A percentile compares a stretch with the other conserved stretches of the same genome.
Evolutionary conservation across 345 rosid species (phyloP).

Genomic region (Eucalyptus polyanthemos): DNA sequence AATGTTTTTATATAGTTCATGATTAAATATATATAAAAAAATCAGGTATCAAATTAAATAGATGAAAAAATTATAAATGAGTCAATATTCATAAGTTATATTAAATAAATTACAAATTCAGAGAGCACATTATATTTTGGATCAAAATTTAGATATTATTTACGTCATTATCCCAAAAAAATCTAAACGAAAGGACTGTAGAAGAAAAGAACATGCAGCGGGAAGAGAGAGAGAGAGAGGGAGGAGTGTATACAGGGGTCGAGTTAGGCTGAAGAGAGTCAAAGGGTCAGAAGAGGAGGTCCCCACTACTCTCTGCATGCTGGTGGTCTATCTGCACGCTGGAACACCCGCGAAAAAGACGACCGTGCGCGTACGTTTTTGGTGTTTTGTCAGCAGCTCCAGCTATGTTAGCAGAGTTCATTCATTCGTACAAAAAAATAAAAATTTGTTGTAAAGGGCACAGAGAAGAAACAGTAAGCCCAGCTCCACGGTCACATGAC

Average conservation of each 20-base stretch:
- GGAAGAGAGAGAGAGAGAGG: background rate
- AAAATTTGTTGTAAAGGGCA: background rate
- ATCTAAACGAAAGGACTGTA: background rate
- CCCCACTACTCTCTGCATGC: background rate
- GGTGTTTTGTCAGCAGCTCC: background rate
- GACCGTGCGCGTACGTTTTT: background rate
- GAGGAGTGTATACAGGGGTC: background rate
- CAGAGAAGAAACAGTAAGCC: background rate
- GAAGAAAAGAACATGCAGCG: background rate
- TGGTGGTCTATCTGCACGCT: background rate
- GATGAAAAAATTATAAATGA: too few relatives aligned
- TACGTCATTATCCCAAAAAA: too few relatives aligned
- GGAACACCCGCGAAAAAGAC: background rate
- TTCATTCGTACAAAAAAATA: background rate
- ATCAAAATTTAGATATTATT: too few relatives aligned
- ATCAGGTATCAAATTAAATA: too few relatives aligned
- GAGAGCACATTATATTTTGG: too few relatives aligned
- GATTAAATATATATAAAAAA: too few relatives aligned
- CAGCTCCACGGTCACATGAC: background rate
- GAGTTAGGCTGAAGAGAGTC: background rate
- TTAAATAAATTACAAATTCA: too few relatives aligned
- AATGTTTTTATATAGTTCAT: fast-evolving
- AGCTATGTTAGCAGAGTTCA: background rate
- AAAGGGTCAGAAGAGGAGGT: background rate
- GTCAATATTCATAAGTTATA: too few relatives aligned